phyloP scores from a whole-genome alignment of 805 yeast genomes.

The Wickerhamiella azymoides region DNA sequence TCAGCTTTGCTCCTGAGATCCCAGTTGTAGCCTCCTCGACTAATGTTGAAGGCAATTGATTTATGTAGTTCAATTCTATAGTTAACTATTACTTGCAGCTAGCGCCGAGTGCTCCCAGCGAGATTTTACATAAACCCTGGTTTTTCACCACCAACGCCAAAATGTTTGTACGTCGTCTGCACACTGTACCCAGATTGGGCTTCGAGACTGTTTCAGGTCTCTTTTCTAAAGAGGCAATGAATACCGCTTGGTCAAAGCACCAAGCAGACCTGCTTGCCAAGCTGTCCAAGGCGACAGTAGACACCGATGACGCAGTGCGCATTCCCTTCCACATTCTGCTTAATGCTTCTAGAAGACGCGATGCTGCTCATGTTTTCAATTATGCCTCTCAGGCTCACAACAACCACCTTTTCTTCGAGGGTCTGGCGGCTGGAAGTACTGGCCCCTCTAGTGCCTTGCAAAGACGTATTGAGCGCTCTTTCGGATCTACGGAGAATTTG shows the following conservation, averaged over 20 bases:
- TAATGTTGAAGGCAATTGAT: not conserved
- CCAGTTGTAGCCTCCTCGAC: not conserved
- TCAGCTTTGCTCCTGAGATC: not conserved
- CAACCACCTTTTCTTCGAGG: conserved; percentile 68
- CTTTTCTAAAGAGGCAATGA: conserved; percentile 50
- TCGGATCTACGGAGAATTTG: conserved; percentile 69
- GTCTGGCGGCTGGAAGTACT: conserved; percentile 29
- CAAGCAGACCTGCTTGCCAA: conserved; percentile 44
- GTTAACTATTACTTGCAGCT: too few species aligned
- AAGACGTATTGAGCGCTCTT: conserved; percentile 40
- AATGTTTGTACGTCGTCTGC: conserved; percentile 1
- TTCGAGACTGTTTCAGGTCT: conserved; percentile 47
- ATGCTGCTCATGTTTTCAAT: conserved; percentile 61
- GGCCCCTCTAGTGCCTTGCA: conserved; percentile 17
- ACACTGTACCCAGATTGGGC: conserved; percentile 6
- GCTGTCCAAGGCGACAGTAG: conserved; percentile 52
- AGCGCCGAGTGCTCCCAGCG: not conserved
- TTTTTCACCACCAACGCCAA: not conserved
- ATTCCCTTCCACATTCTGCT: conserved; percentile 52
- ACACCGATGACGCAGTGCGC: conserved; percentile 67
- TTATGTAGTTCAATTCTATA: too few species aligned
- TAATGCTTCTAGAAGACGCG: conserved; percentile 52
- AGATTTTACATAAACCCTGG: not conserved
- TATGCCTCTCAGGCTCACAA: conserved; percentile 84
- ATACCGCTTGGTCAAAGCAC: conserved; percentile 67